Base-by-base conservation (phyloP, 139 green algal species). In the Gonium pectorale region DNA sequence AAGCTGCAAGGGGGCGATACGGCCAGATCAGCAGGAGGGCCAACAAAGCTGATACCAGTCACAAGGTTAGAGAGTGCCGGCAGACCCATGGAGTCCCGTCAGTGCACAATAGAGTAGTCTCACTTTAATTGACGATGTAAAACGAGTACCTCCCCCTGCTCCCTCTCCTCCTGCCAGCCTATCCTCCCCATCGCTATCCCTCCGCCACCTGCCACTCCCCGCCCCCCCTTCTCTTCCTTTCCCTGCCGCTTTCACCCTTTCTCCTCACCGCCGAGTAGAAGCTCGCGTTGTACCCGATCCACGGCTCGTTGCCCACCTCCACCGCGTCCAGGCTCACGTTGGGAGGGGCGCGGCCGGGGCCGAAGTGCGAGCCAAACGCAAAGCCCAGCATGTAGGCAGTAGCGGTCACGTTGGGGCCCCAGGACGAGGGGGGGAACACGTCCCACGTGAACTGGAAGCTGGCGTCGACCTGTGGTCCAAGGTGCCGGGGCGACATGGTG, bases 281-380 rank as follows among this genome's bases (percentile, higher is more conserved):
- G 24, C 37, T 43, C 6, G 83, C 72, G 38, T 79, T 79, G 83
- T 79, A 88, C 4, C 66, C 79, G 54, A 62, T 51, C 74, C 83
- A 88, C 7, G 83, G 83, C 83, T 88, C 83, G 54, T 88, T 86
- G 43, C 85, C 85, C 24, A 84, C 67, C 77, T 89, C 85, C 38
- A 89, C 44, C 27, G 67, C 49, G 41, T 83, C 75, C 41, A 83
- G 75, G 17, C 26, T 59, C 31, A 81, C 56, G 19, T 67, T 81
- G 67, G 74, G n/a, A 3, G 85, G 81, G 7, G 74, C 85, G 22
- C 29, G 35, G 31, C 63, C 67, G 33, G 67, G 67, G n/a, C 85
- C 85, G 54, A 89, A 89, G 67, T 89, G 85, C 3, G 9, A 22
- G 19, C 66, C 85, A 56, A 86, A 89, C 26, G 71, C 72, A 49